These are phyloP conservation scores for Casuarina glauca DNA, from an alignment of 306 rosid species.

Conservation along the genomic window DNA sequence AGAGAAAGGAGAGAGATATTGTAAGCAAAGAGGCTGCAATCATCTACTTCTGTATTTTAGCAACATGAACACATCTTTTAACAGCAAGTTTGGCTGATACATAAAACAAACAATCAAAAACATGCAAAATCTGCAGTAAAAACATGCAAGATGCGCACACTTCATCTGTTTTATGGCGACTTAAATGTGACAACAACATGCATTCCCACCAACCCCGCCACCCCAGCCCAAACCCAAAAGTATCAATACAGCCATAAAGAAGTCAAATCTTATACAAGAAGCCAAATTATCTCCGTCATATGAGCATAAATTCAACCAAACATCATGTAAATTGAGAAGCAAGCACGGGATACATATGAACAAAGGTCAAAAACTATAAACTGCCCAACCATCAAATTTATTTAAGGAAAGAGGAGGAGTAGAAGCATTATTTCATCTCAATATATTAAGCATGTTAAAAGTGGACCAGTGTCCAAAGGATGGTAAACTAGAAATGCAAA, in stretches of 20 bases:
- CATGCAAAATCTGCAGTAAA: not conserved
- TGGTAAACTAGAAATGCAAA: constrained; percentile 2
- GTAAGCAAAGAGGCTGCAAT: not conserved
- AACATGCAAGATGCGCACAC: not conserved
- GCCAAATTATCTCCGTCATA: constrained; percentile 1
- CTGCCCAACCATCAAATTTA: not conserved
- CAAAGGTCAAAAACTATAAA: not conserved
- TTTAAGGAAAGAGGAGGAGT: not conserved
- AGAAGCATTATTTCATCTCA: not conserved
- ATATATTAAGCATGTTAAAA: not conserved
- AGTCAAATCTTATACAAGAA: not conserved
- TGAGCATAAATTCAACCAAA: not conserved
- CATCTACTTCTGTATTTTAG: not conserved
- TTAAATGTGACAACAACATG: not conserved
- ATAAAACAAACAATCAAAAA: not conserved
- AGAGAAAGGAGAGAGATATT: not conserved
- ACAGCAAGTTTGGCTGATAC: not conserved
- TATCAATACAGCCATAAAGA: not conserved
- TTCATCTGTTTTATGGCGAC: not conserved
- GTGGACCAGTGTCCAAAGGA: not conserved
- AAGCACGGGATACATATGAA: constrained; percentile 1
- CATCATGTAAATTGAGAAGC: not conserved
- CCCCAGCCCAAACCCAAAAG: not conserved
- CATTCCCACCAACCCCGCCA: not conserved
- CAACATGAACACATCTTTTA: not conserved